Evolutionary conservation across 495 filamentous ascomycete species (phyloP), one percentile per base, ranked within the genome.

Genomic region (Daldinia decipiens): DNA sequence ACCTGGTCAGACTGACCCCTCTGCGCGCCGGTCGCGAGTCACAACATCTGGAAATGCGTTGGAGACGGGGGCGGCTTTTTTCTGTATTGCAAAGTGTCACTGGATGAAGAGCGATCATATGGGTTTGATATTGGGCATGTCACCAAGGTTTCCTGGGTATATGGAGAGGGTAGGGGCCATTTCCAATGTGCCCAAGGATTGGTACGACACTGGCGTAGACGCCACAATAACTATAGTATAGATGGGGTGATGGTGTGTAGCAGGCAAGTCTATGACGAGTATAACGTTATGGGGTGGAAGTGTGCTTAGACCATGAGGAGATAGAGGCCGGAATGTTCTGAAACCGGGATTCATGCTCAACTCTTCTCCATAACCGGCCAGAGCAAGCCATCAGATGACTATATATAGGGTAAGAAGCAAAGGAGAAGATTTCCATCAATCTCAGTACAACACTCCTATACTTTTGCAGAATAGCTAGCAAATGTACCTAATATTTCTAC

Each of bases 131-230:
- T 29, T 67, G 47, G 59, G 63, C 24, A 62, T 59, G 32, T 67
- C 63, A 19, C 62, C 59, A 9, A 71, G 54, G 34, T 59, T 45
- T 17, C 68, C 58, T 8, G 57, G 52, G 13, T 51, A 21, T 19
- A 66, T 66, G 68, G 68, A 71, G 52, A 60, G 68, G 50, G 62
- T 71, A 2, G 68, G 62, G 6, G 45, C 29, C 5, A 58, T 61
- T 5, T 47, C 47, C 0, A 65, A 65, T 45, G 36, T 65, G 27
- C 56, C 67, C 17, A 56, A 29, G 24, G 68, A 65, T n/a, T 71
- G 62, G 61, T 62, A 65, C 17, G 68, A 65, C 0, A 52, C 63
- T 15, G 68, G 62, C 8, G 52, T 62, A 12, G 68, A 71, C 0
- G 15, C 53, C 13, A 71, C 68, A 7, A 52, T 71, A n/a, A 58